Base-by-base conservation (phyloP, 2,329 filamentous ascomycete genomes). In the Pseudogymnoascus sp. region DNA sequence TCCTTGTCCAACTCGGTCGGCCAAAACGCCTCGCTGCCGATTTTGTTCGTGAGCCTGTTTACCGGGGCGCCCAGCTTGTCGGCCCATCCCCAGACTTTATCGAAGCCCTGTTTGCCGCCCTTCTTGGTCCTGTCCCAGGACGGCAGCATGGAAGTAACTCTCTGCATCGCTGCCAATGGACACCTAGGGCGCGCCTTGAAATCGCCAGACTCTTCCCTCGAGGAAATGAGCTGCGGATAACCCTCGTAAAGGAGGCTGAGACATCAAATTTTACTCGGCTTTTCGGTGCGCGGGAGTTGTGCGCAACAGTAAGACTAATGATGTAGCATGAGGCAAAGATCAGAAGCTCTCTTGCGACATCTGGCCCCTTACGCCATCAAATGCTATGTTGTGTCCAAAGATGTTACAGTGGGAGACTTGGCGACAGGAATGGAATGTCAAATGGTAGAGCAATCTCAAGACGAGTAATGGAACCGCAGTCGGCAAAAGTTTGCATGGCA, bases 1-100 rank as follows among this genome's bases (percentile, higher is more conserved):
- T 97, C 92, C 67, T 88, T 87, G 72, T 96, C 92, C 59, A 96
- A 78, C 1, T 87, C 88, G 32, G 89, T 88, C 2, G 91, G 91
- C 89, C 89, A 94, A 70, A 93, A 93, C 22, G 88, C 86, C 72
- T 95, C 91, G 30, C 81, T 81, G 62, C 91, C 91, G 37, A 96
- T 78, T 74, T 88, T 91, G 74, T 95, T 91, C 14, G 87, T 90
- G 20, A 96, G 74, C 63, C 81, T 85, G 71, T 96, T 96, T 70
- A 96, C 86, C 2, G 91, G 90, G 1, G 81, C 79, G 62, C 89
- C 88, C 9, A 78, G 72, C 70, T 88, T 88, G 74, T 89, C 86
- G 58, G 85, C 78, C 66, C 80, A 80, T 57, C 77, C 78, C 79
- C 85, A 91, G 62, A 86, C 81, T 70, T 88, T 90, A 74, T 91